A percentile compares a stretch with the other conserved stretches of the same genome.
Evolutionary conservation across 768 basidiomycete species (phyloP).

Genomic region (Porphyrellus cyaneotinctus): DNA sequence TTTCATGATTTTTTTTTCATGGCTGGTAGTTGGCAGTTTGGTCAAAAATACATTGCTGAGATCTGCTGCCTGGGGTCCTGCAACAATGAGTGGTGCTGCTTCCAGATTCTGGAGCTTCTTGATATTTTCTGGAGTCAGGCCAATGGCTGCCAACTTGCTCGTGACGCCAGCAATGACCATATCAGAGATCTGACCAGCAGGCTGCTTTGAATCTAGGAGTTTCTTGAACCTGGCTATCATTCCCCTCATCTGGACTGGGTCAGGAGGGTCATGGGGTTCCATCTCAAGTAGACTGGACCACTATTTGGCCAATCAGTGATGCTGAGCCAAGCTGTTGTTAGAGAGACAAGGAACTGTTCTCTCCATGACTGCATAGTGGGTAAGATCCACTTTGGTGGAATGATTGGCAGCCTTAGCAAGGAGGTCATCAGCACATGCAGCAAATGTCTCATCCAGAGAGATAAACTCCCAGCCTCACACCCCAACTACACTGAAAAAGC

Average conservation of each 20-base stretch:
- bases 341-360: background rate
- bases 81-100: too few species aligned
- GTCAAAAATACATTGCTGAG: too few species aligned
- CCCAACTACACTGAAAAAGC: slow-evolving; percentile 1
- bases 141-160: background rate
- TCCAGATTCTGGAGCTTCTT: too few species aligned
- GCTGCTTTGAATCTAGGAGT: background rate
- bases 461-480: slow-evolving; percentile 6
- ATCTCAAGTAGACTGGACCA: background rate
- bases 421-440: slow-evolving; percentile 5
- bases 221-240: background rate
- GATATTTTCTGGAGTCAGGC: background rate
- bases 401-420: slow-evolving; percentile 8
- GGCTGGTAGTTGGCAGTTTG: too few species aligned
- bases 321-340: background rate
- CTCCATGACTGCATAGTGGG: background rate
- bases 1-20: too few species aligned
- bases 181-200: background rate
- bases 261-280: background rate
- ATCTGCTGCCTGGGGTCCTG: too few species aligned
- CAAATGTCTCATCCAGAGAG: background rate
- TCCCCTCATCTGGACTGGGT: background rate
- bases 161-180: background rate
- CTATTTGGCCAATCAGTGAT: slow-evolving; percentile 6
- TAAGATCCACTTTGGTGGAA: slow-evolving; percentile 4